These are phyloP conservation scores for Halophytophthora polymorphica DNA, from an alignment of 352 stramenopile species.

Conservation along the genomic window DNA sequence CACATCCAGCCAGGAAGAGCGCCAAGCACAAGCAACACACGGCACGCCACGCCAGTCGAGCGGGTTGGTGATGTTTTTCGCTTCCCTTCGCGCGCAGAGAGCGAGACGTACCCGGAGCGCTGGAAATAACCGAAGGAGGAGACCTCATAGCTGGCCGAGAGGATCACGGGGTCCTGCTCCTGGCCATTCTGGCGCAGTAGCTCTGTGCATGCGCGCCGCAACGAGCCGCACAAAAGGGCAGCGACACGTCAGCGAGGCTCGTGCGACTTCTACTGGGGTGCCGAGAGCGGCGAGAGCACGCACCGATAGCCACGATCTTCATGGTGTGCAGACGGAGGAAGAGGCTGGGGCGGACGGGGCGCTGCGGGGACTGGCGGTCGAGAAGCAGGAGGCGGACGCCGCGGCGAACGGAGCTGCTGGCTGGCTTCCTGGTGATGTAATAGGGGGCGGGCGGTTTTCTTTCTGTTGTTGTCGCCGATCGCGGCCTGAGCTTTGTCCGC, in stretches of 20 bases:
- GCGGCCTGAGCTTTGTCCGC: too few species aligned
- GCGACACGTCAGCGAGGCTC: too few species aligned
- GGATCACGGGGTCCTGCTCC: conserved; percentile 59
- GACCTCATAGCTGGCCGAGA: conserved; percentile 68
- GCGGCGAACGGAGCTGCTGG: neutral
- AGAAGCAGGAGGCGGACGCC: neutral
- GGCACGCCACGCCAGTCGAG: neutral
- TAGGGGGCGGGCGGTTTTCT: neutral
- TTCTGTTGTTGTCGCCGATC: conserved; percentile 3
- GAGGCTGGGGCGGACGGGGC: neutral
- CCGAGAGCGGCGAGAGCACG: conserved; percentile 11
- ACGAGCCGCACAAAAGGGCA: too few species aligned
- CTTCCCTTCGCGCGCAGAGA: too few species aligned
- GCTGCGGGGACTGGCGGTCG: neutral
- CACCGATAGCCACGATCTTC: conserved; percentile 87
- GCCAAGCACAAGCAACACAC: too few species aligned
- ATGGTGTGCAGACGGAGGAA: conserved; percentile 28
- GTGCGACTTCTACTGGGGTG: too few species aligned
- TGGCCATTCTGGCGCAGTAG: conserved; percentile 64
- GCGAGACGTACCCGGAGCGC: conserved; percentile 57
- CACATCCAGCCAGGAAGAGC: too few species aligned
- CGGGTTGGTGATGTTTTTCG: too few species aligned
- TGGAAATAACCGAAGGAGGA: conserved; percentile 87
- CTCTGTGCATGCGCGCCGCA: too few species aligned
- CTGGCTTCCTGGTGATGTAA: too few species aligned